phyloP scores from a whole-genome alignment of 2,329 filamentous ascomycete species.

The Didymellaceae sp. region DNA sequence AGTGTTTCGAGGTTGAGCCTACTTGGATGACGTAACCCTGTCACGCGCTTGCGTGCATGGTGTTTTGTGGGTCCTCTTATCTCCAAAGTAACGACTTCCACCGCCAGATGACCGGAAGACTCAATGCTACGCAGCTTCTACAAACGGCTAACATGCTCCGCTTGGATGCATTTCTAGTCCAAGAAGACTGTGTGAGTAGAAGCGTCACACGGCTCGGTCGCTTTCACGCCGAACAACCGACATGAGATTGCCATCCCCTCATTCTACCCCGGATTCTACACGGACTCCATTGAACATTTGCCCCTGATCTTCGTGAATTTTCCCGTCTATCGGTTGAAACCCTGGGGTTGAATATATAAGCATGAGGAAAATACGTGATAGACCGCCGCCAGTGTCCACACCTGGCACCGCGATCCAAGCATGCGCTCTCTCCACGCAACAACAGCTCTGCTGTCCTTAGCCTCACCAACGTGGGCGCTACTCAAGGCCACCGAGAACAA shows the following conservation, averaged over 20 bases:
- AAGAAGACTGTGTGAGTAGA: not conserved
- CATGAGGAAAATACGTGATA: not conserved
- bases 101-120: not conserved
- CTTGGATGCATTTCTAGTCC: not conserved
- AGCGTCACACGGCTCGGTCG: conserved; percentile 19
- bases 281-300: conserved; percentile 1
- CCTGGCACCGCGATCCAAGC: conserved; percentile 1
- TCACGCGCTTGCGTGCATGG: conserved; percentile 15
- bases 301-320: conserved; percentile 22
- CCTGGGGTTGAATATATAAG: conserved; percentile 7
- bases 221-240: conserved; percentile 24
- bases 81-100: not conserved
- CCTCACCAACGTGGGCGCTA: conserved; percentile 21
- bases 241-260: conserved; percentile 18
- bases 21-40: conserved; percentile 13
- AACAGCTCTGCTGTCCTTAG: conserved; percentile 19
- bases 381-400: not conserved
- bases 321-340: conserved; percentile 28
- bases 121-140: not conserved
- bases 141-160: not conserved
- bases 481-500: conserved; percentile 28
- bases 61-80: conserved; percentile 16
- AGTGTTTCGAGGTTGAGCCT: not conserved
- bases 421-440: conserved; percentile 22
- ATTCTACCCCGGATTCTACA: conserved; percentile 26